phyloP scores from a whole-genome alignment of 2,329 filamentous ascomycete species.

The Zarea fungicola region DNA sequence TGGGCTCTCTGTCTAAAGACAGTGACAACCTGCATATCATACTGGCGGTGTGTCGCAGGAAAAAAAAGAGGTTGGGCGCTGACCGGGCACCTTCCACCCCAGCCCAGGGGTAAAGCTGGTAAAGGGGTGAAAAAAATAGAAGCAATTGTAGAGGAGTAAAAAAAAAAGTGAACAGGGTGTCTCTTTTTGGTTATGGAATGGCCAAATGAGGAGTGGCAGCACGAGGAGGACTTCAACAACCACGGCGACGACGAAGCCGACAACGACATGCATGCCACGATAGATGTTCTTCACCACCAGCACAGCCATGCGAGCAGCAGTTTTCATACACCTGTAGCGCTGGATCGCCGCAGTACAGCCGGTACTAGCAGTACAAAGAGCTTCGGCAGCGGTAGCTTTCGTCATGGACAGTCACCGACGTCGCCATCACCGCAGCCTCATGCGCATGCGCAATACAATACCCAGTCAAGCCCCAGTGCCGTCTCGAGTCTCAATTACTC shows the following conservation, averaged over 20 bases:
- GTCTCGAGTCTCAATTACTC: conserved; percentile 12
- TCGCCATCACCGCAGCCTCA: conserved; percentile 6
- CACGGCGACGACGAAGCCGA: neutral
- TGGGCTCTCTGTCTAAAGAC: neutral
- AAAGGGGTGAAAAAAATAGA: conserved; percentile 2
- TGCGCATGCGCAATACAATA: neutral
- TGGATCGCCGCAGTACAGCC: conserved; percentile 12
- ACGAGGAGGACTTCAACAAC: conserved; percentile 10
- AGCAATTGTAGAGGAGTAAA: conserved; percentile 1
- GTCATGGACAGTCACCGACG: neutral
- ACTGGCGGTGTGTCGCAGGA: conserved; percentile 9
- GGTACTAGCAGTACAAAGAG: conserved; percentile 7
- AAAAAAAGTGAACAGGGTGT: conserved; percentile 1
- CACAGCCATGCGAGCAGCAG: neutral
- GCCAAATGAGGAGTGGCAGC: conserved; percentile 11
- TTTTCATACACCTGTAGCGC: neutral
- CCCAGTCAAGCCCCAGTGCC: conserved; percentile 14
- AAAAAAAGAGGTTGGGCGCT: conserved; percentile 12
- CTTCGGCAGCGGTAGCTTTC: conserved; percentile 5
- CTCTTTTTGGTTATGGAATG: conserved; percentile 11
- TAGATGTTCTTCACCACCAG: conserved; percentile 5
- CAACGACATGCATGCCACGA: conserved; percentile 13
- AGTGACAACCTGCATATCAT: neutral
- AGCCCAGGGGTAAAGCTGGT: neutral
- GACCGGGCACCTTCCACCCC: conserved; percentile 7